Percentiles rank a stretch among this genome's conserved stretches.
These are phyloP conservation scores for Fonsecaea multimorphosa DNA, from an alignment of 2,329 filamentous ascomycete genomes.

Conservation along the genomic window DNA sequence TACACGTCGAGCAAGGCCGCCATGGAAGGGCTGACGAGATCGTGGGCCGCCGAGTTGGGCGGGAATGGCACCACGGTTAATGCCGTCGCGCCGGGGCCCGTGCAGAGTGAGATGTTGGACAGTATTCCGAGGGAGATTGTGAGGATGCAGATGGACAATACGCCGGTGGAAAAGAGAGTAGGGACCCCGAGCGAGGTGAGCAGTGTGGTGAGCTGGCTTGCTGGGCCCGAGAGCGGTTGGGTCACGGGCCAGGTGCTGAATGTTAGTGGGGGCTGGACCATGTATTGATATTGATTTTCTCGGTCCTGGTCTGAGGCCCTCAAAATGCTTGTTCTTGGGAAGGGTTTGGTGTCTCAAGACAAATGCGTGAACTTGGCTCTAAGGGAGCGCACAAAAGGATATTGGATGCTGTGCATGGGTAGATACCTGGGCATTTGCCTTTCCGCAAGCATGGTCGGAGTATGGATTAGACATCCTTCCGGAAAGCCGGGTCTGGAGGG, in stretches of 20 bases:
- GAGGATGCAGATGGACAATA: constrained; percentile 57
- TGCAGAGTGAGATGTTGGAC: constrained; percentile 64
- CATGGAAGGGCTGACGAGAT: constrained; percentile 65
- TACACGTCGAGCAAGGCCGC: constrained; percentile 67
- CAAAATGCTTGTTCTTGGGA: too few relatives aligned
- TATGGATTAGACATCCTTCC: too few relatives aligned
- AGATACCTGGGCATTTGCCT: too few relatives aligned
- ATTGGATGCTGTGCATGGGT: too few relatives aligned
- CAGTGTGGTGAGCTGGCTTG: constrained; percentile 62
- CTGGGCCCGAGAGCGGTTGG: constrained; percentile 57
- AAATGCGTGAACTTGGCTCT: too few relatives aligned
- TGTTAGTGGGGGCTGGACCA: constrained; percentile 57
- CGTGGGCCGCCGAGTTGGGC: constrained; percentile 65
- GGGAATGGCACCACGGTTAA: constrained; percentile 65
- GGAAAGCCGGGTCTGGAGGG: too few relatives aligned
- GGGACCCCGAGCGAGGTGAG: constrained; percentile 63
- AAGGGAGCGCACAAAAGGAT: too few relatives aligned
- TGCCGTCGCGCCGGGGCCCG: constrained; percentile 64
- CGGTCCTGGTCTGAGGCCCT: not conserved
- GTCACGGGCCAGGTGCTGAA: constrained; percentile 63
- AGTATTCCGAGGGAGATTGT: constrained; percentile 58
- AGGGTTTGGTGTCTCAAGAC: too few relatives aligned
- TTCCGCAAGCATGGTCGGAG: too few relatives aligned
- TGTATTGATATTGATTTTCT: constrained; percentile 37
- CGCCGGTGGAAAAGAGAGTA: constrained; percentile 58